Conservation (phyloP, 148 eudicot genomes). For the Chenopodium quinoa region DNA sequence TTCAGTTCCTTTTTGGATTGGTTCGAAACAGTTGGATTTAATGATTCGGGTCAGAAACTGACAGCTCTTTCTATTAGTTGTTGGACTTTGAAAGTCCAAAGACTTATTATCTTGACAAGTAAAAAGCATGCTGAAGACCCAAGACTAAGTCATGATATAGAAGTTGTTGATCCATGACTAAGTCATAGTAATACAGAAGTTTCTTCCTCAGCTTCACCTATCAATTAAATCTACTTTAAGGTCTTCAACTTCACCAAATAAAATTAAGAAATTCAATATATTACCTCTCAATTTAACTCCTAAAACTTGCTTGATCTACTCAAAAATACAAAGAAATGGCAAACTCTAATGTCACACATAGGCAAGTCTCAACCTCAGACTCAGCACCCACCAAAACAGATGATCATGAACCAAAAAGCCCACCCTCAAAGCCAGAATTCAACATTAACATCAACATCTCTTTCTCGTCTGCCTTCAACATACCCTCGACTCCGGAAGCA, state of each 20-base stretch:
- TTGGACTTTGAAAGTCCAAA: too few relatives aligned
- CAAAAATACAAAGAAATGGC: neutral
- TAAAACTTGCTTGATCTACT: neutral
- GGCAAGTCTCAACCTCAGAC: slow-evolving; percentile 8
- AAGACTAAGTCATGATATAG: too few relatives aligned
- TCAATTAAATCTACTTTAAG: neutral
- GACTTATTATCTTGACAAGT: too few relatives aligned
- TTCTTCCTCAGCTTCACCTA: neutral
- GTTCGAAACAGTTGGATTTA: too few relatives aligned
- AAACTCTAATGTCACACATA: slow-evolving; percentile 8
- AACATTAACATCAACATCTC: slow-evolving; percentile 10
- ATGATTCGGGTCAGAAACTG: too few relatives aligned
- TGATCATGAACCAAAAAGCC: slow-evolving; percentile 8
- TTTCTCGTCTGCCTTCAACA: slow-evolving; percentile 35
- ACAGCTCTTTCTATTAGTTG: too few relatives aligned
- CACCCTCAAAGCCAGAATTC: slow-evolving; percentile 4
- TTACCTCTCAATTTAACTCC: slow-evolving; percentile 2
- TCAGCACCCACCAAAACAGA: neutral
- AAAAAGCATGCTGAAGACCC: too few relatives aligned
- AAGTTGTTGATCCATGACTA: neutral
- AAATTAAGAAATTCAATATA: neutral
- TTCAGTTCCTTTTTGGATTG: too few relatives aligned
- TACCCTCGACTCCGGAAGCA: slow-evolving; percentile 37
- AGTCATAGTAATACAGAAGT: neutral
- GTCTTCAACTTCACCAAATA: neutral